Evolutionary conservation across 2,329 filamentous ascomycete species (phyloP).

Genomic region (Claviceps sp.): DNA sequence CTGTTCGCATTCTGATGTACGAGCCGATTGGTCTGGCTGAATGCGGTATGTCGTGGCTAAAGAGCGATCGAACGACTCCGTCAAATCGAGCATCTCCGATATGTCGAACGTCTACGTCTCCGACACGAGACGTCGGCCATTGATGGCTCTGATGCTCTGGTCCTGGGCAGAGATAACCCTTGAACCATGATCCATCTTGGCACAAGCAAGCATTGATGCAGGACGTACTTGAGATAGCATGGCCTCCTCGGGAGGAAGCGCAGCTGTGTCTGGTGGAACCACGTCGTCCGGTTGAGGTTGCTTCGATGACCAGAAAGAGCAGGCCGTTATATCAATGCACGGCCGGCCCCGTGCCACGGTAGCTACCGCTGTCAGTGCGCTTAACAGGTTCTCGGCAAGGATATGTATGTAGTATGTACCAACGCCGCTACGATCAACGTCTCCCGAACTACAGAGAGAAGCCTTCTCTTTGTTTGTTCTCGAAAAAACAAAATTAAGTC

Average conservation of each 20-base stretch:
- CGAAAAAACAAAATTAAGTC: too few relatives aligned
- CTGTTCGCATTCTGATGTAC: background rate
- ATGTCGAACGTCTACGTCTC: too few relatives aligned
- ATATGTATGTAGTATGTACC: too few relatives aligned
- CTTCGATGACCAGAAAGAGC: slow-evolving; percentile 1
- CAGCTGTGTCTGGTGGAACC: background rate
- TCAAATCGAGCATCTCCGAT: background rate
- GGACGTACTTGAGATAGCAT: background rate
- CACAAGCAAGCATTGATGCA: too few relatives aligned
- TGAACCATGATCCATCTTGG: too few relatives aligned
- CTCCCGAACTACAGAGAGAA: background rate
- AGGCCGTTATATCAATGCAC: slow-evolving; percentile 4
- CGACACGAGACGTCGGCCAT: background rate
- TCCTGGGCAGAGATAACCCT: background rate
- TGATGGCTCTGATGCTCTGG: background rate
- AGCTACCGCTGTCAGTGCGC: slow-evolving; percentile 5
- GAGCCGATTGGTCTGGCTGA: background rate
- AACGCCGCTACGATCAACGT: background rate
- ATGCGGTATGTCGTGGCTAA: background rate
- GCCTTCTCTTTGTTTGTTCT: too few relatives aligned
- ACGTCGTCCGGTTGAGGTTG: background rate
- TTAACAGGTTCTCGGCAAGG: background rate
- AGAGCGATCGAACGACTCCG: background rate
- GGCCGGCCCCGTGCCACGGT: slow-evolving; percentile 8
- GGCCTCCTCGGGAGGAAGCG: too few relatives aligned